Evolutionary conservation across 2,329 filamentous ascomycete species (phyloP), one percentile per base, ranked within the genome.

Genomic region (Cercospora zeae-maydis): DNA sequence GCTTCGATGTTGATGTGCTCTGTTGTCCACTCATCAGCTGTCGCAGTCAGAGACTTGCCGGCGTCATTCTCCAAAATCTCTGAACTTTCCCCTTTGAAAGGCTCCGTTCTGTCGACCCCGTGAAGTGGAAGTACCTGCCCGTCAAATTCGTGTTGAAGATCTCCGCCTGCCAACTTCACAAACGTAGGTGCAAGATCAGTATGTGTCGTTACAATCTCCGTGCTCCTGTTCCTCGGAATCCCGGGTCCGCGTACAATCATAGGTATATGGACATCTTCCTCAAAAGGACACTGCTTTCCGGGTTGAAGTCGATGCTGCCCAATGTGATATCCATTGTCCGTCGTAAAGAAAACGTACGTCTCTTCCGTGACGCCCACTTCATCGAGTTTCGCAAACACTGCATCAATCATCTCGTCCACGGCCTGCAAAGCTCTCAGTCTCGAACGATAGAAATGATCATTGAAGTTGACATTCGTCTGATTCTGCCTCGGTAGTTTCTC

Each of bases 321-420:
- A 34, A 78, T 75, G 57, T 78, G 76, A 62, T 72, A 78, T 6
- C 77, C 77, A 63, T 79, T 78, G 65, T 79, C 77, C 3, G 72
- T 74, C 8, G 73, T 72, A 64, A 74, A 79, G 59, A 79, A 70
- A 36, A 79, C 71, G 54, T 77, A 78, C 0, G 76, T 84, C 58
- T 84, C 80, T 4, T 83, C 78, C n/a, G 83, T 69, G 10, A 81
- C 67, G 3, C 70, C 76, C 13, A 75, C 74, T 4, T 75, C 61
- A 13, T 80, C 75, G 1, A 85, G 73, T 0, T 75, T 75, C 2
- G 69, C 63, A 7, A 84, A 67, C 1, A 84, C 66, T 0, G 70
- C 67, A n/a, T 81, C 79, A 6, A 86, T 78, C 47, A 85, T 75
- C 65, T 85, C 83, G 64, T 85, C 83, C 0, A 85, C 82, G 1